These are phyloP conservation scores for Fusarium marasasianum DNA, from an alignment of 2,329 filamentous ascomycete species.

Conservation along the genomic window DNA sequence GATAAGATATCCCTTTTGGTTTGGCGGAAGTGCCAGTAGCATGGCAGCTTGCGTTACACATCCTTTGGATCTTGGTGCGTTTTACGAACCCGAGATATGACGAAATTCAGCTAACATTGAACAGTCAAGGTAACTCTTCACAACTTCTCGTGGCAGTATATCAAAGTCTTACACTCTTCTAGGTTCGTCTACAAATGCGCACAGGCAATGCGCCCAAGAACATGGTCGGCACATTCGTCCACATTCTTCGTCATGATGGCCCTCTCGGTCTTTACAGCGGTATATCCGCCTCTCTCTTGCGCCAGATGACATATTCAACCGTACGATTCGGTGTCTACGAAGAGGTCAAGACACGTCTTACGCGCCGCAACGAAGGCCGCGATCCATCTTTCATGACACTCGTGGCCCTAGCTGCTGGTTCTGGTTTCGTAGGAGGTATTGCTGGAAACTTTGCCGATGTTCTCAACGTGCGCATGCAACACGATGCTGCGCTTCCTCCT, in stretches of 20 bases:
- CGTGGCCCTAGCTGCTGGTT: slow-evolving; percentile 81
- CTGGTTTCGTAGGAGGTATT: slow-evolving; percentile 88
- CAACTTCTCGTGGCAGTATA: not conserved
- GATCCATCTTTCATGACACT: slow-evolving; percentile 78
- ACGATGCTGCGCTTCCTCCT: slow-evolving; percentile 80
- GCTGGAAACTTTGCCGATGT: slow-evolving; percentile 96
- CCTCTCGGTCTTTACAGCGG: slow-evolving; percentile 86
- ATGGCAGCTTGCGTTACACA: slow-evolving; percentile 93
- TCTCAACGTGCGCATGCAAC: slow-evolving; percentile 98
- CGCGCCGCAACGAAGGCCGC: slow-evolving; percentile 57
- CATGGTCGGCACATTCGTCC: slow-evolving; percentile 86
- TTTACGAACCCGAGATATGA: not conserved
- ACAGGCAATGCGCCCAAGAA: slow-evolving; percentile 76
- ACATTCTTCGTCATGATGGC: slow-evolving; percentile 81
- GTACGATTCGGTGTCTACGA: slow-evolving; percentile 98
- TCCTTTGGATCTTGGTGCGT: slow-evolving; percentile 88
- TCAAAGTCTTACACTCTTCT: slow-evolving; percentile 19
- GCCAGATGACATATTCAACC: slow-evolving; percentile 95
- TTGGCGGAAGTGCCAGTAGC: slow-evolving; percentile 93
- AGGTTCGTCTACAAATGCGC: slow-evolving; percentile 91
- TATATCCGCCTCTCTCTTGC: slow-evolving; percentile 89
- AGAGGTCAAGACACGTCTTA: slow-evolving; percentile 76
- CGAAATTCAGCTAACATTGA: slow-evolving; percentile 36
- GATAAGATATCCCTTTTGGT: slow-evolving; percentile 86
- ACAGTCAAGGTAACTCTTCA: slow-evolving; percentile 59